Conservation (phyloP, 139 green algal genomes). For the Trebouxia sp. region DNA sequence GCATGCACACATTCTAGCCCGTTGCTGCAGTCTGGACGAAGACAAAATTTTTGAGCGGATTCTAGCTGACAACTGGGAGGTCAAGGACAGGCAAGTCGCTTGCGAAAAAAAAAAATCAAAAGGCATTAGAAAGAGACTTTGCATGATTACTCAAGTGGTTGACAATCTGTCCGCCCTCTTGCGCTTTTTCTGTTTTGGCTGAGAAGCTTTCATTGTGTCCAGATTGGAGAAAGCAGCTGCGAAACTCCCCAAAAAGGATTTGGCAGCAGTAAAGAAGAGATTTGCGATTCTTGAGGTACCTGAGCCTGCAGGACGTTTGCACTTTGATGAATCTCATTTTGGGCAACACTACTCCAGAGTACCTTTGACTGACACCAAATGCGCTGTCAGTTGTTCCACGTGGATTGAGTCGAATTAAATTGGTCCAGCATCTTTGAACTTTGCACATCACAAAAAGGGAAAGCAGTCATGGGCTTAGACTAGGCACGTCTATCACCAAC, state of each 20-base stretch:
- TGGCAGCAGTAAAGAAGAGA: slow-evolving; percentile 41
- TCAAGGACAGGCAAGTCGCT: slow-evolving; percentile 5
- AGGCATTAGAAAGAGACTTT: too few relatives aligned
- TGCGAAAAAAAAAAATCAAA: background rate
- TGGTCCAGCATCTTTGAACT: background rate
- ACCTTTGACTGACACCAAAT: background rate
- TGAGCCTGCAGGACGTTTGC: background rate
- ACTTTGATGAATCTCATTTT: background rate
- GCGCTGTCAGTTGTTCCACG: background rate
- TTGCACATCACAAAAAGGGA: background rate
- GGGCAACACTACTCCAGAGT: too few relatives aligned
- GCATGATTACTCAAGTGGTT: background rate
- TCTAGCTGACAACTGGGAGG: slow-evolving; percentile 29
- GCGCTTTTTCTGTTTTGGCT: background rate
- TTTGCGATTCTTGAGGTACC: slow-evolving; percentile 50
- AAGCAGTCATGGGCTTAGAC: background rate
- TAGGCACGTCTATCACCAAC: background rate
- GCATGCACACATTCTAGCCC: background rate
- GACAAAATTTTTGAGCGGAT: slow-evolving; percentile 29
- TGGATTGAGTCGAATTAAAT: background rate
- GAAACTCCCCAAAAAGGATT: slow-evolving; percentile 40
- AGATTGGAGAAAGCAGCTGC: slow-evolving; percentile 17
- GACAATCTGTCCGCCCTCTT: background rate
- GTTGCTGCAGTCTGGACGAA: slow-evolving; percentile 18
- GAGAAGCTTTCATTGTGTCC: background rate